Evolutionary conservation across 345 rosid genomes (phyloP), one percentile per base, ranked within the genome.

Genomic region (Eucalyptus pauciflora): DNA sequence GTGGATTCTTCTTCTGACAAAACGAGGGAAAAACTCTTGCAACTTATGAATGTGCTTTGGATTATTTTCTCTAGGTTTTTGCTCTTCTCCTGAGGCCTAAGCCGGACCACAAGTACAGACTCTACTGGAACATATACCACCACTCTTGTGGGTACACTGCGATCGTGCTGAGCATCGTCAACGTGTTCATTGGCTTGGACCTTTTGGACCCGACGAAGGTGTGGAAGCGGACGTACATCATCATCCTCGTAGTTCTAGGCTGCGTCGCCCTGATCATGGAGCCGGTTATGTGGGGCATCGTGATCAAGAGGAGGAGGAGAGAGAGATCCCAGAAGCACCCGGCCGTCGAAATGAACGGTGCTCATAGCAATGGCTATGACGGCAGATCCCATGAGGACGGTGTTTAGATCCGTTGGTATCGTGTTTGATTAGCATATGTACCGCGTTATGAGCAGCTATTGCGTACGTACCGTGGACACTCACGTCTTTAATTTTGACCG

Each of bases 91-190:
- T 96, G 89, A 95, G 98, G 93, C 99, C 99, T 25, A 97, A 96
- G 93, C 95, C 94, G 62, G 97, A 97, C 60, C 95, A 97, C 95
- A 97, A 96, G 62, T 96, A 93, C 90, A 94, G 99, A 87, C 5
- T 92, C 18, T 96, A 94, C 88, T 97, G 99, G 99, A 97, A 97
- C 92, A 90, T 96, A 50, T 97, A 97, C 93, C 99, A 97, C 91
- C 97, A 96, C 88, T 41, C 92, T 7, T 90, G 95, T 3, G 99
- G 99, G 10, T 96, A 97, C 90, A 67, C 96, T 2, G 93, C 93
- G 62, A 94, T 97, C n/a, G 27, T 83, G 62, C 88, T 96, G 79
- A 92, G 96, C 92, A 95, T 97, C 86, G 15, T 89, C 83, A 96
- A 97, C 85, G 91, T 97, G 88, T 95, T 93, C 80, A 89, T 96